Conservation (phyloP, 2,329 filamentous ascomycete genomes). For the Neophaeococcomyces mojaviensis region DNA sequence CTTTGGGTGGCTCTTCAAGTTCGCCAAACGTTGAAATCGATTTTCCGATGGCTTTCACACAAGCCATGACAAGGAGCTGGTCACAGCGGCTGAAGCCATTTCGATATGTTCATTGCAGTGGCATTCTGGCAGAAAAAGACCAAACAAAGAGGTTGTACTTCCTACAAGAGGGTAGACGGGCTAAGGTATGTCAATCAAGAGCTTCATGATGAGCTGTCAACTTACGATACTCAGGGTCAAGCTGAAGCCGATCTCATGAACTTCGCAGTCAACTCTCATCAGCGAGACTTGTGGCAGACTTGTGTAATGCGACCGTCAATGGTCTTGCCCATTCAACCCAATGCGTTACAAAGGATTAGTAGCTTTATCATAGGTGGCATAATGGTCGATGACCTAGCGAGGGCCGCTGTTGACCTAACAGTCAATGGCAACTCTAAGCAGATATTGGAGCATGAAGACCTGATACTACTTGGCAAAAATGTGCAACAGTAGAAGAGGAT, state of each 20-base stretch:
- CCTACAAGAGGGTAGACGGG: neutral
- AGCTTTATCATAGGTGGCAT: neutral
- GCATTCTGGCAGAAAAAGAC: neutral
- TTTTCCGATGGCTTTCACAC: neutral
- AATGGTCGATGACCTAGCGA: neutral
- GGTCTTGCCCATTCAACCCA: neutral
- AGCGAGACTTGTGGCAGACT: neutral
- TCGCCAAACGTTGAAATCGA: neutral
- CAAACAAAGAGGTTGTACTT: slow-evolving; percentile 1
- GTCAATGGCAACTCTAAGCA: neutral
- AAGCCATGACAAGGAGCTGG: neutral
- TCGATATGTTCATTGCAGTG: slow-evolving; percentile 2
- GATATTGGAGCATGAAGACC: neutral
- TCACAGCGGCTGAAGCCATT: neutral
- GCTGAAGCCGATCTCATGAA: neutral
- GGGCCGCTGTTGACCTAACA: neutral
- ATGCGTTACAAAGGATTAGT: neutral
- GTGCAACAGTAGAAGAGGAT: no score
- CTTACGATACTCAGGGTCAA: neutral
- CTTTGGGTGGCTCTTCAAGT: neutral
- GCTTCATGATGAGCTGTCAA: neutral
- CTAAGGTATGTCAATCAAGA: neutral
- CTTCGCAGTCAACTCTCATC: neutral
- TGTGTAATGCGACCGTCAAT: slow-evolving; percentile 1
- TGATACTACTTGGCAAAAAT: neutral